These are phyloP conservation scores for Isatis tinctoria DNA, from an alignment of 345 rosid species.

Conservation along the genomic window DNA sequence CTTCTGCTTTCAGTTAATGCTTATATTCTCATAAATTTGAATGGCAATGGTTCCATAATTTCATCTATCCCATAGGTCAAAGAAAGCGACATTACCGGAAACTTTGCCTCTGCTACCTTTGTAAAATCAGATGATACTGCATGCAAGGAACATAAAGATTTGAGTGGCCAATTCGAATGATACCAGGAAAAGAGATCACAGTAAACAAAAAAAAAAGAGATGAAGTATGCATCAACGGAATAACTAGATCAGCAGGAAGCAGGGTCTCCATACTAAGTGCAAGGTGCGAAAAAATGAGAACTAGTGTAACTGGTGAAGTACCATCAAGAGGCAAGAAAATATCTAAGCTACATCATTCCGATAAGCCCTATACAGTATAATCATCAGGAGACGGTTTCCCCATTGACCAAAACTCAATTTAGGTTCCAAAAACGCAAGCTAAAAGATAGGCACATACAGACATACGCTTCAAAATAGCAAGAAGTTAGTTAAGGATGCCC, in stretches of 20 bases:
- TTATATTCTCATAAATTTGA: neutral
- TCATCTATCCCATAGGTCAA: constrained; percentile 4
- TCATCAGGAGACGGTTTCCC: neutral
- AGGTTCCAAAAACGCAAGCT: neutral
- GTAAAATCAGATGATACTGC: constrained; percentile 72
- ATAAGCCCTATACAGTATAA: neutral
- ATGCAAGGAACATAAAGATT: constrained; percentile 34
- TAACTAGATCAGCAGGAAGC: constrained; percentile 2
- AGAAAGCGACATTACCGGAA: constrained; percentile 57
- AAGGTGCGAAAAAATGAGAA: constrained; percentile 1
- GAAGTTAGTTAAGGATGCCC: neutral
- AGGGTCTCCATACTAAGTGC: constrained; percentile 16
- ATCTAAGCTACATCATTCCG: neutral
- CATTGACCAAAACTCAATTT: neutral
- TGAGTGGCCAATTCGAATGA: constrained; percentile 8
- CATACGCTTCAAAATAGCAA: neutral
- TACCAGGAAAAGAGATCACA: neutral
- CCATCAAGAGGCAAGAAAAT: constrained; percentile 8
- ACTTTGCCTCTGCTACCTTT: constrained; percentile 72
- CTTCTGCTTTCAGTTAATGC: neutral
- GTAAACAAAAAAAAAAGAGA: neutral
- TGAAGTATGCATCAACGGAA: constrained; percentile 4
- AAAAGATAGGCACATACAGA: neutral
- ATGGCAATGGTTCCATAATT: neutral
- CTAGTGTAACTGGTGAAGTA: constrained; percentile 9